Conservation (phyloP, 2,329 filamentous ascomycete genomes). For the Claviceps africana region DNA sequence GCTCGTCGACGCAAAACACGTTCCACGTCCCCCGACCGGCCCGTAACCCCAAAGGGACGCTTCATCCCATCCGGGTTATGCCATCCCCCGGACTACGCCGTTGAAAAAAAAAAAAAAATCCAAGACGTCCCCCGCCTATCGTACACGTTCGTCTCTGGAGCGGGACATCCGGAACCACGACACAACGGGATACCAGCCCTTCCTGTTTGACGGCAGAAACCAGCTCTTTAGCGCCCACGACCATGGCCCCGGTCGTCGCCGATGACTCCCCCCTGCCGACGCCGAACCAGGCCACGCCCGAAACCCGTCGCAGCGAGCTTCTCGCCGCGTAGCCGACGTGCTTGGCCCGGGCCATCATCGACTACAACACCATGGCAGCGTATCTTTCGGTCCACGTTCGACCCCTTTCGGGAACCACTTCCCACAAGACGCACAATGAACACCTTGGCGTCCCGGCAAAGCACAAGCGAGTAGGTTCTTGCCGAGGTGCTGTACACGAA, state of each 20-base stretch:
- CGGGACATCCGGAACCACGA: slow-evolving; percentile 31
- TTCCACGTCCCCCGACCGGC: no score
- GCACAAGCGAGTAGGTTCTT: not conserved
- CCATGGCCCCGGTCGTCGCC: slow-evolving; percentile 33
- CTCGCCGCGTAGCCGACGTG: no score
- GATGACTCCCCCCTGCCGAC: slow-evolving; percentile 36
- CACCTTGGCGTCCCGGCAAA: not conserved
- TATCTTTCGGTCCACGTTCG: slow-evolving; percentile 13
- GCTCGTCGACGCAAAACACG: slow-evolving; percentile 15
- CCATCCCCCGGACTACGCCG: no score
- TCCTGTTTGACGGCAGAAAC: slow-evolving; percentile 37
- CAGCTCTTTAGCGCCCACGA: slow-evolving; percentile 32
- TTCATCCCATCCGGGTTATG: slow-evolving; percentile 52
- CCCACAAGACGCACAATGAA: not conserved
- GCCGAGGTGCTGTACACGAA: not conserved
- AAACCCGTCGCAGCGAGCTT: no score
- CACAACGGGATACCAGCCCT: slow-evolving; percentile 22
- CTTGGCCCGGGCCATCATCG: slow-evolving; percentile 16
- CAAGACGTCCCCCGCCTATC: slow-evolving; percentile 27
- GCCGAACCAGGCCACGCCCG: slow-evolving; percentile 36
- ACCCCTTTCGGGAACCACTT: not conserved
- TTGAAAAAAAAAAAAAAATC: slow-evolving; percentile 26
- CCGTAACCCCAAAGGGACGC: no score
- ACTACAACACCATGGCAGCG: slow-evolving; percentile 16
- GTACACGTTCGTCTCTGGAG: slow-evolving; percentile 46